Conservation (phyloP, 2,329 filamentous ascomycete genomes). For the Scolecobasidium constrictum region DNA sequence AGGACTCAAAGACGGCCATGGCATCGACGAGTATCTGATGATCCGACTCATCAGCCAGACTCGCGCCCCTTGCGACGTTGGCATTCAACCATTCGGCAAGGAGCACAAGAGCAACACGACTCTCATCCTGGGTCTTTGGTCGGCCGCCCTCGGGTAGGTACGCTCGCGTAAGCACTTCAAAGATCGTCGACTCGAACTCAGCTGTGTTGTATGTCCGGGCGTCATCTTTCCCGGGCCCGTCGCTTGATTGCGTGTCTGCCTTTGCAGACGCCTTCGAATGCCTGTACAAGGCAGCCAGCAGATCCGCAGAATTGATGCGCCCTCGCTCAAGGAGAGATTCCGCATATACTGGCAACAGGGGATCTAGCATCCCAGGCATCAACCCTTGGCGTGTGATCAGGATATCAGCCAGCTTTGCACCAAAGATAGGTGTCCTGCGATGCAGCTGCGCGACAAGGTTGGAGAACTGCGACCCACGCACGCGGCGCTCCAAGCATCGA, state of each 20-base stretch:
- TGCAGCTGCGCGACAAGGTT: slow-evolving; percentile 21
- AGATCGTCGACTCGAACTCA: slow-evolving; percentile 8
- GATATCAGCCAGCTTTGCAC: slow-evolving; percentile 23
- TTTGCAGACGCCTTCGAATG: slow-evolving; percentile 3
- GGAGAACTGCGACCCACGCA: slow-evolving; percentile 23
- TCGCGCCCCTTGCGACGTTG: slow-evolving; percentile 2
- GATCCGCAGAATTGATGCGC: slow-evolving; percentile 9
- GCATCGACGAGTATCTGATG: slow-evolving; percentile 46
- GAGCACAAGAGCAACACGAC: slow-evolving; percentile 1
- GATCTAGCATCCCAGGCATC: slow-evolving; percentile 20
- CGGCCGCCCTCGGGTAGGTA: slow-evolving; percentile 2
- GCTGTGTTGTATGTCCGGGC: neutral
- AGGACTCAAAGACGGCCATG: slow-evolving; percentile 43
- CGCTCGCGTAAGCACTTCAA: slow-evolving; percentile 5
- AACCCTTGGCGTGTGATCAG: slow-evolving; percentile 21
- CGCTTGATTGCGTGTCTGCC: neutral
- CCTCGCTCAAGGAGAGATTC: slow-evolving; percentile 7
- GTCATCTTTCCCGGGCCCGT: neutral
- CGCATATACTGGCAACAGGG: slow-evolving; percentile 11
- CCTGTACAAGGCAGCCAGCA: slow-evolving; percentile 9
- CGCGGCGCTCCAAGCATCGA: slow-evolving; percentile 22
- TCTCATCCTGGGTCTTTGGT: slow-evolving; percentile 10
- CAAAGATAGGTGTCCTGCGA: slow-evolving; percentile 22
- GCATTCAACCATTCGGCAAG: slow-evolving; percentile 9
- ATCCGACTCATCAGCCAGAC: slow-evolving; percentile 3